Percentiles rank a stretch among this genome's conserved stretches.
phyloP scores from a whole-genome alignment of 1,139 yeast genomes.

The Debaryomyces singareniensis region DNA sequence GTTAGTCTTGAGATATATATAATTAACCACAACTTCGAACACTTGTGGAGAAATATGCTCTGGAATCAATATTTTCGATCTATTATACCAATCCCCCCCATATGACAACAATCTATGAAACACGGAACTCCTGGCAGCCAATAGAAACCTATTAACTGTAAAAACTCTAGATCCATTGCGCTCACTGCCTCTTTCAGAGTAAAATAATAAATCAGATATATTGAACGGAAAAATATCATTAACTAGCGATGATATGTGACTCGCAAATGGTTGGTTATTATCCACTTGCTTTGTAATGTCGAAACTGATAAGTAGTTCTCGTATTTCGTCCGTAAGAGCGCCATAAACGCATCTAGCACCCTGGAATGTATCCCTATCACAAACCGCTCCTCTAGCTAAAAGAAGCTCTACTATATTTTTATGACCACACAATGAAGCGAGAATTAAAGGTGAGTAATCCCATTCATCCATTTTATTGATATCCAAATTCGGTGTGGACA shows the following conservation, averaged over 20 bases:
- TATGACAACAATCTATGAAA: conserved; percentile 17
- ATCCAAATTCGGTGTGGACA: conserved; percentile 47
- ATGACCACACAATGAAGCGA: conserved; percentile 75
- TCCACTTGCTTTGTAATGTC: conserved; percentile 69
- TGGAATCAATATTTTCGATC: conserved; percentile 18
- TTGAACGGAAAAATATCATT: conserved; percentile 19
- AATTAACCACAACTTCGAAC: conserved; percentile 39
- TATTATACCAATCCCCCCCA: conserved; percentile 20
- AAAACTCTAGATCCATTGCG: conserved; percentile 12
- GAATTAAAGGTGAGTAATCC: conserved; percentile 68
- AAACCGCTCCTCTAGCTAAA: conserved; percentile 60
- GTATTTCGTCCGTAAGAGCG: conserved; percentile 61
- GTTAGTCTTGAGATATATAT: conserved; percentile 44
- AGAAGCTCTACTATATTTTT: conserved; percentile 52
- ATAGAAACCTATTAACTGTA: conserved; percentile 32
- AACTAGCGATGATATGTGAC: conserved; percentile 53
- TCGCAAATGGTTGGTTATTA: conserved; percentile 66
- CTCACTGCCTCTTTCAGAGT: conserved; percentile 14
- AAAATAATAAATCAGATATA: conserved; percentile 33
- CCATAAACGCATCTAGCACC: conserved; percentile 80
- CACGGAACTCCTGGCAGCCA: conserved; percentile 31
- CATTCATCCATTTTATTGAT: conserved; percentile 63
- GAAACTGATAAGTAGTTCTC: conserved; percentile 51
- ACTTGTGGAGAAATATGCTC: conserved; percentile 14
- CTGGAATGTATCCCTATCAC: conserved; percentile 74